Conservation (phyloP, 2,329 filamentous ascomycete genomes). For the Alternaria brassicae region DNA sequence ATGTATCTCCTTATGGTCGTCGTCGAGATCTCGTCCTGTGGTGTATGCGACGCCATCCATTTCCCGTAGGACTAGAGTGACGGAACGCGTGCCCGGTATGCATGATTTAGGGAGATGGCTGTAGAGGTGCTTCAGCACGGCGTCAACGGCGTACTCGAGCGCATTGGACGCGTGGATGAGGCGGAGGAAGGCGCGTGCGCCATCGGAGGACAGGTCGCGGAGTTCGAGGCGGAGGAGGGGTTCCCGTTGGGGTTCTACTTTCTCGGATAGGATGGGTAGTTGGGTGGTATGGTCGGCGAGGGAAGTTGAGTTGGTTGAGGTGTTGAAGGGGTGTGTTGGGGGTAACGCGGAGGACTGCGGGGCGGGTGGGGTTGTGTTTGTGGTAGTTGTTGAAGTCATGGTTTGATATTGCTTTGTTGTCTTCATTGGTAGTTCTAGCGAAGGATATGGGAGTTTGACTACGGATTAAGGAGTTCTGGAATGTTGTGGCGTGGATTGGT, state of each 20-base stretch:
- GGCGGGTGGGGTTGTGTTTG: conserved; percentile 29
- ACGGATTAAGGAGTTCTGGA: not conserved
- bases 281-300: not conserved
- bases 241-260: conserved; percentile 43
- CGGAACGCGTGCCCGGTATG: conserved; percentile 75
- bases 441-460: not conserved
- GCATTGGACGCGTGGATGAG: conserved; percentile 68
- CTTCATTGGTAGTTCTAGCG: conserved; percentile 13
- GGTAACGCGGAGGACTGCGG: conserved; percentile 42
- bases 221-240: conserved; percentile 58
- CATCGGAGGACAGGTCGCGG: conserved; percentile 62
- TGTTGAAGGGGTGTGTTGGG: conserved; percentile 23
- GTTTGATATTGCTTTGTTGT: conserved; percentile 49
- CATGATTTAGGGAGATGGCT: conserved; percentile 31
- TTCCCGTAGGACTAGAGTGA: conserved; percentile 80
- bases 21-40: conserved; percentile 76
- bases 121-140: conserved; percentile 79
- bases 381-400: conserved; percentile 33
- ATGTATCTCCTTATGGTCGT: conserved; percentile 92
- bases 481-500: not conserved
- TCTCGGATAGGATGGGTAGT: conserved; percentile 6
- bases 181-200: conserved; percentile 70
- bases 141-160: conserved; percentile 67
- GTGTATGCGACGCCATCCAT: conserved; percentile 92
- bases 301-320: conserved; percentile 2